Evolutionary conservation across 164 flowering plant species (phyloP), one percentile per base, ranked within the genome.

Genomic region (Tetracentron sinense): DNA sequence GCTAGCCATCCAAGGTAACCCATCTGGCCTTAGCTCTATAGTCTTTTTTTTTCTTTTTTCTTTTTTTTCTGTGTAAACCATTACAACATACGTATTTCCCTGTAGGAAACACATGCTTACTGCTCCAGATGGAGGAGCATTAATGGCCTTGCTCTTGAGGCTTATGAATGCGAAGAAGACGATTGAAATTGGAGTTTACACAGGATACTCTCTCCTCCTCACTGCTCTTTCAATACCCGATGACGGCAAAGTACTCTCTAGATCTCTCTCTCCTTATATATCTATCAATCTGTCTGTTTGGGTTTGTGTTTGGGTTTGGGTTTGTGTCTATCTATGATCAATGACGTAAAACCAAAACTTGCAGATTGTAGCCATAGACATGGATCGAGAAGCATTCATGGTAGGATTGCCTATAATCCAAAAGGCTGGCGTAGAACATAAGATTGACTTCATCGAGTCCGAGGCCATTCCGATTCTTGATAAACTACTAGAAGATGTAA

Each of bases 151-250:
- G 69, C 76, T 85, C 14, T 56, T 82, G 72, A 76, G 72, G 50
- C 70, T 81, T 3, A 47, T 80, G 6, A 78, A 78, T 67, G 80
- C 91, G 0, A 84, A 74, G 50, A 80, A 71, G 60, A 81, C 91
- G 2, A 80, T 84, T 27, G 91, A 86, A 66, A 62, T 86, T 28
- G 87, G 89, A 42, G 91, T 84, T 49, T 86, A 71, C 72, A 86
- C 91, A 14, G 87, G 91, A 23, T 86, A 84, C 67, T 86, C 91
- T 50, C 88, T 84, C 51, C 80, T 86, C 26, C 76, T 78, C 67
- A 84, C 91, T 1, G 88, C 87, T 38, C 86, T 84, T 23, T 42
- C 82, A 0, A 65, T 84, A 54, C 87, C 91, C 11, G 80, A 82
- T 1, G 81, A 84, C 53, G 88, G 85, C 63, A 75, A 83, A 75